Base-by-base conservation (phyloP, 2,329 filamentous ascomycete genomes). In the Paecilomyces niveus region DNA sequence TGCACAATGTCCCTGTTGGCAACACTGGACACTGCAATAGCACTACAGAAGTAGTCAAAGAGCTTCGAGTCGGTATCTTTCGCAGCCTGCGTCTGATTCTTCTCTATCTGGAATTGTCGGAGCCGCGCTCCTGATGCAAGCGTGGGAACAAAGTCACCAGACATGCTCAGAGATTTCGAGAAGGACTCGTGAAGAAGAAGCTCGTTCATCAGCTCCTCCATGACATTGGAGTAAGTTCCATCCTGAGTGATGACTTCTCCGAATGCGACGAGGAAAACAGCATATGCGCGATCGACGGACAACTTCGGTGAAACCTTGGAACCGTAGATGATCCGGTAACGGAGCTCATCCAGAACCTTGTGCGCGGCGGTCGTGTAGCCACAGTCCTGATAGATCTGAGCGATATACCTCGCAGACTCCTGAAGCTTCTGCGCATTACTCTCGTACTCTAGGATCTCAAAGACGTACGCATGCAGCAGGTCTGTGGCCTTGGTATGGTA, bases 321-420 rank as follows among this genome's bases (percentile, higher is more conserved):
- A 35, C 76, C 74, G 22, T 78, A 76, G 31, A 82, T 75, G n/a
- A 82, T 74, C 58, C 81, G 78, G 55, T 76, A 74, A 59, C 78
- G 80, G 13, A 83, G 66, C 59, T 81, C 77, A 33, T 78, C 71
- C 4, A 80, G 72, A 3, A 82, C 62, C 49, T 74, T 67, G 59
- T 74, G 68, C 57, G 76, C 76, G 52, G 76, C 71, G 29, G 74
- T 62, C 15, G 70, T 72, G 57, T 78, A 75, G 6, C 77, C 74
- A 29, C 74, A 73, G 22, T 75, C 73, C 10, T 76, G 70, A 64
- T 79, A 82, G 31, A 76, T 78, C 35, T 74, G 69, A 1, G 77
- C 77, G 24, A 82, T 71, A n/a, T 73, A 76, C 33, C 73, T 74
- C 2, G 76, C 79, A 54, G 78, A 77, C 58, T 81, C 72, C 49